A percentile compares a stretch with the other conserved stretches of the same genome.
phyloP scores from a whole-genome alignment of 1,284 basidiomycete species.

The Pseudozyma hubeiensis region DNA sequence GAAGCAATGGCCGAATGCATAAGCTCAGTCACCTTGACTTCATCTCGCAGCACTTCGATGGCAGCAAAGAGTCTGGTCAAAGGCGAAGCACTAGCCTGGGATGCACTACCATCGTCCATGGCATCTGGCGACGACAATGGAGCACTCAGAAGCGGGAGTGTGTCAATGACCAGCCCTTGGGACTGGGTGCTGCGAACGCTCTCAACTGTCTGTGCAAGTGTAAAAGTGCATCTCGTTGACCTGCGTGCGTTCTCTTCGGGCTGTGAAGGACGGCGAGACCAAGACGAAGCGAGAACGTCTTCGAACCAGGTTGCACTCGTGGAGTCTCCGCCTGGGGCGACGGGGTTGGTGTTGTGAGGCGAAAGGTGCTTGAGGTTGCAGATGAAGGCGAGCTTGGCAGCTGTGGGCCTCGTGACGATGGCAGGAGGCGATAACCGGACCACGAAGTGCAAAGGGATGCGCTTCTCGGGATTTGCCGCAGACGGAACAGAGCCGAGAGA shows the following conservation, averaged over 20 bases:
- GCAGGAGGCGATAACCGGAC: conserved; percentile 37
- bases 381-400: conserved; percentile 43
- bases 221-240: conserved; percentile 30
- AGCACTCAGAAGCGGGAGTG: conserved; percentile 25
- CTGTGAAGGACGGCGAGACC: conserved; percentile 19
- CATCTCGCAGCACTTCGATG: conserved; percentile 43
- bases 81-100: conserved; percentile 6
- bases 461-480: conserved; percentile 6
- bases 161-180: conserved; percentile 44
- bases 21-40: conserved; percentile 45
- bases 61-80: conserved; percentile 38
- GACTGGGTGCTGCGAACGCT: conserved; percentile 38
- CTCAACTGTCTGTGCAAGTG: conserved; percentile 35
- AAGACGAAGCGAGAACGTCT: conserved; percentile 36
- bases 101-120: conserved; percentile 20
- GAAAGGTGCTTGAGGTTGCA: conserved; percentile 30
- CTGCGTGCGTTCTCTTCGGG: conserved; percentile 3
- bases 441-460: conserved; percentile 35
- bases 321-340: neutral
- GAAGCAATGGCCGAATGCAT: conserved; percentile 39
- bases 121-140: conserved; percentile 4
- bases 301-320: conserved; percentile 41
- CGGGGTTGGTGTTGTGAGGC: conserved; percentile 6
- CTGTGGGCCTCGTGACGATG: conserved; percentile 40
- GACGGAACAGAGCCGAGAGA: conserved; percentile 28